These are phyloP conservation scores for Chernovozyma sophiae-reginae DNA, from an alignment of 1,139 yeast genomes.

Conservation along the genomic window DNA sequence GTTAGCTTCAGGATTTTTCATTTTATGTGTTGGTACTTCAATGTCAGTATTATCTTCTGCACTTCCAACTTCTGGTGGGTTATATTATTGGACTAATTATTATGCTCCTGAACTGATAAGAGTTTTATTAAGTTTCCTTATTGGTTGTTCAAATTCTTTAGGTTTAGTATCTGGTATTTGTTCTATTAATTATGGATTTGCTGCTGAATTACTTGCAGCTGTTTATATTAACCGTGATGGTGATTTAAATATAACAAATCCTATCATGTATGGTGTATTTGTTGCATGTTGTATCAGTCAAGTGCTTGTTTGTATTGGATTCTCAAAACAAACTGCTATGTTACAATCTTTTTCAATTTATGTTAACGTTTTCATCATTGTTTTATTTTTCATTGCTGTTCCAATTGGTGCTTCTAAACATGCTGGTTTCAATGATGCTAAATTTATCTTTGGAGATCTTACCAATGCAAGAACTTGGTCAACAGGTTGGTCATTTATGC, in stretches of 20 bases:
- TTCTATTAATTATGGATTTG: conserved; percentile 37
- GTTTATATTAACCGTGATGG: conserved; percentile 29
- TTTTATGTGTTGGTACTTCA: conserved; percentile 55
- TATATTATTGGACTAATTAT: conserved; percentile 53
- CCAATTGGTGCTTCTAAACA: conserved; percentile 47
- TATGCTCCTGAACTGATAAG: conserved; percentile 29
- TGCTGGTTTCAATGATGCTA: conserved; percentile 34
- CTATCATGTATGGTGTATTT: conserved; percentile 32
- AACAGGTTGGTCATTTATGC: conserved; percentile 61
- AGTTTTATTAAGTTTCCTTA: conserved; percentile 40
- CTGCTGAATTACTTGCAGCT: conserved; percentile 32
- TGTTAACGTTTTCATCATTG: conserved; percentile 51
- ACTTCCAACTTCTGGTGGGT: conserved; percentile 72
- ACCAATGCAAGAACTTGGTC: conserved; percentile 57
- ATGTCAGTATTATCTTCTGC: conserved; percentile 65
- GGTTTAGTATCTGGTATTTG: conserved; percentile 37
- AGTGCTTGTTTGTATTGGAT: conserved; percentile 26
- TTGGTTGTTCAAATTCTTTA: conserved; percentile 38
- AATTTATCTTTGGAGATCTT: conserved; percentile 51
- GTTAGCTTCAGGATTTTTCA: conserved; percentile 57
- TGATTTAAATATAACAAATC: conserved; percentile 27
- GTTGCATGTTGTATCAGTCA: conserved; percentile 29
- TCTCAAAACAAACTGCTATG: conserved; percentile 46
- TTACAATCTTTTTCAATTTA: conserved; percentile 59
- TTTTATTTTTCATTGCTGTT: conserved; percentile 61